Conservation (phyloP, 192 early-diverging fungal species). For the Paraglomus brasilianum region DNA sequence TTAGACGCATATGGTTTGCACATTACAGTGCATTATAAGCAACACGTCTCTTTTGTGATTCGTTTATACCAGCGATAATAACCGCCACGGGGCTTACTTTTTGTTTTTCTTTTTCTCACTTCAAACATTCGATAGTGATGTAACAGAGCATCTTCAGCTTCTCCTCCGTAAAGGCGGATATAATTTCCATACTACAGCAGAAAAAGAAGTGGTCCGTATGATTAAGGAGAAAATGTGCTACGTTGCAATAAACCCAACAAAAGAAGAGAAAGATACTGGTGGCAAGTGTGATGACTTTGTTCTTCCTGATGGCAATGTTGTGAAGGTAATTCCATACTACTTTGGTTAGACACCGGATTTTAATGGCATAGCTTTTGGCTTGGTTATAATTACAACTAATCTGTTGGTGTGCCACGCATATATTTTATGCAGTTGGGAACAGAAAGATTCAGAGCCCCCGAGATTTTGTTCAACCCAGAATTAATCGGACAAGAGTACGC, state of each 20-base stretch:
- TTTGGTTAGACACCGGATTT: background rate
- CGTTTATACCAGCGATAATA: background rate
- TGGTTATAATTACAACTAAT: background rate
- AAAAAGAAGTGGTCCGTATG: slow-evolving; percentile 91
- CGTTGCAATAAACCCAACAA: slow-evolving; percentile 80
- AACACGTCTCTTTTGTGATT: background rate
- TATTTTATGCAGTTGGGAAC: slow-evolving; percentile 62
- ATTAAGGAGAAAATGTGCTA: slow-evolving; percentile 98
- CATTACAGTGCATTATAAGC: background rate
- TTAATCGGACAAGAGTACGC: slow-evolving; percentile 89
- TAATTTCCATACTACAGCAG: slow-evolving; percentile 87
- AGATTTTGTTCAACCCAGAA: slow-evolving; percentile 95
- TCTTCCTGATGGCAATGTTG: slow-evolving; percentile 78
- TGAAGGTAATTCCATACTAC: slow-evolving; percentile 58
- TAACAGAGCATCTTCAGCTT: slow-evolving; percentile 91
- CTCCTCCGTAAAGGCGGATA: slow-evolving; percentile 88
- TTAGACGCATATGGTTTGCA: background rate
- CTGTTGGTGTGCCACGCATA: background rate
- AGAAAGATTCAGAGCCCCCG: slow-evolving; percentile 93
- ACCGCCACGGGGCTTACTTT: background rate
- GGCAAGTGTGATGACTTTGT: slow-evolving; percentile 77
- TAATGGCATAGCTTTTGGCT: slow-evolving; percentile 13
- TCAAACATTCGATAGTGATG: slow-evolving; percentile 58
- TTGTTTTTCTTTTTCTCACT: background rate
- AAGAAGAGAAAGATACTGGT: slow-evolving; percentile 90